Percentiles rank a stretch among this genome's conserved stretches.
Conservation (phyloP, 2,329 filamentous ascomycete genomes). For the Aspergillus niger region DNA sequence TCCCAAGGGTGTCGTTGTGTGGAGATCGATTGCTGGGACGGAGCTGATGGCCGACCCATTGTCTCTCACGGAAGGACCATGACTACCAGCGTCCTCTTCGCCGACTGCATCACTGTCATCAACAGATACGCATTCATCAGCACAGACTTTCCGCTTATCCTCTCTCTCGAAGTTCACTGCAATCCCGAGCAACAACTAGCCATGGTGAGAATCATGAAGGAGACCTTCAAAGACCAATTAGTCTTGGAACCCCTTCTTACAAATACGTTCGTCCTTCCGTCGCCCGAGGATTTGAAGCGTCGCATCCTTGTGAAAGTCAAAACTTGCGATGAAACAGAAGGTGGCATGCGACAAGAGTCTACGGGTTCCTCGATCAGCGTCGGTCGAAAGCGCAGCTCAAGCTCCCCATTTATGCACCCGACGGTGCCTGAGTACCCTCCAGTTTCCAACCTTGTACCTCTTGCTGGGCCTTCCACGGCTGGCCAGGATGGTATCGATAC, state of each 20-base stretch:
- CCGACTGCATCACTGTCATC: slow-evolving; percentile 88
- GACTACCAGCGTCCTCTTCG: slow-evolving; percentile 85
- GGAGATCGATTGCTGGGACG: slow-evolving; percentile 98
- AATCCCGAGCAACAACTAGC: slow-evolving; percentile 75
- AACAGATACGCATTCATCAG: slow-evolving; percentile 91
- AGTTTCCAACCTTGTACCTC: slow-evolving; percentile 51
- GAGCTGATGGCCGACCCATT: slow-evolving; percentile 78
- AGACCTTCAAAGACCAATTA: slow-evolving; percentile 77
- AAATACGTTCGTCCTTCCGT: slow-evolving; percentile 70
- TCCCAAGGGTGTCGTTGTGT: slow-evolving; percentile 90
- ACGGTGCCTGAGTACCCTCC: slow-evolving; percentile 60
- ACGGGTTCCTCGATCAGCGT: slow-evolving; percentile 37
- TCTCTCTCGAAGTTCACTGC: slow-evolving; percentile 96
- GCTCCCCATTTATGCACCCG: slow-evolving; percentile 71
- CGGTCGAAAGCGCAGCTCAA: slow-evolving; percentile 68
- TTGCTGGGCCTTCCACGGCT: slow-evolving; percentile 57
- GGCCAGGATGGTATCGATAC: slow-evolving; percentile 49
- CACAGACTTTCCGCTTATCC: slow-evolving; percentile 85
- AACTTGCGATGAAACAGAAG: slow-evolving; percentile 63
- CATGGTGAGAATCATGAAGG: slow-evolving; percentile 89
- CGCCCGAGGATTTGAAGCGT: slow-evolving; percentile 80
- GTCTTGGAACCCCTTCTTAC: slow-evolving; percentile 73
- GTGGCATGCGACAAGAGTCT: slow-evolving; percentile 47
- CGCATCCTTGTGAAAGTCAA: slow-evolving; percentile 95
- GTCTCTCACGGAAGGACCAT: slow-evolving; percentile 90